Conservation (phyloP, 768 basidiomycete genomes). For the Suillus brevipes region DNA sequence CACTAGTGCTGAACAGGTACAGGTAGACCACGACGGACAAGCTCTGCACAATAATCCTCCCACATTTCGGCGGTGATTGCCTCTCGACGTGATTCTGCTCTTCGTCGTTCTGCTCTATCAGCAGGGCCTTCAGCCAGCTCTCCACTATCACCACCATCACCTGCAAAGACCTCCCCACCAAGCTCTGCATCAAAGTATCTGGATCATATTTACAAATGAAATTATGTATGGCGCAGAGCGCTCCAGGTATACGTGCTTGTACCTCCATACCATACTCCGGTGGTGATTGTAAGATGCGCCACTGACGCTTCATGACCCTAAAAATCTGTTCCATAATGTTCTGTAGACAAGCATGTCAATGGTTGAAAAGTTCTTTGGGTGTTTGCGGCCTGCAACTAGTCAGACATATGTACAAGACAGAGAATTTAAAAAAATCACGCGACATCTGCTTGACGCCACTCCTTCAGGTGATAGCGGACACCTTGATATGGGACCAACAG, state of each 20-base stretch:
- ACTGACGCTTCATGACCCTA: constrained; percentile 23
- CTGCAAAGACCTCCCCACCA: background rate
- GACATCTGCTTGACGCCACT: constrained; percentile 1
- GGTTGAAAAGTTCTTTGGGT: constrained; percentile 6
- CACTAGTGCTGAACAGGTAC: constrained; percentile 19
- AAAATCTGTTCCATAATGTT: constrained; percentile 26
- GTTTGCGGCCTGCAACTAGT: constrained; percentile 1
- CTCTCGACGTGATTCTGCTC: too few relatives aligned
- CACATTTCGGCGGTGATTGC: too few relatives aligned
- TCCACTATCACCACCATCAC: too few relatives aligned
- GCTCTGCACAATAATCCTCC: background rate
- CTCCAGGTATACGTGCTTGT: constrained; percentile 24
- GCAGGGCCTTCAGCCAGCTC: too few relatives aligned
- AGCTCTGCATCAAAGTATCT: background rate
- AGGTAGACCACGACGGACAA: constrained; percentile 13
- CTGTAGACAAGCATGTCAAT: background rate
- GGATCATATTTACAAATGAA: constrained; percentile 20
- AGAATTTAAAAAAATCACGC: too few relatives aligned
- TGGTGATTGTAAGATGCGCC: constrained; percentile 13
- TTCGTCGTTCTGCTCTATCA: too few relatives aligned
- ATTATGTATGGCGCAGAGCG: constrained; percentile 25
- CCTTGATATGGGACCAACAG: constrained; percentile 39
- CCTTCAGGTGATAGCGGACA: constrained; percentile 33
- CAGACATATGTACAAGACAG: too few relatives aligned
- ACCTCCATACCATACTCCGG: constrained; percentile 18